A percentile compares a stretch with the other conserved stretches of the same genome.
Evolutionary conservation across 345 rosid species (phyloP).

Genomic region (Citrus maxima): DNA sequence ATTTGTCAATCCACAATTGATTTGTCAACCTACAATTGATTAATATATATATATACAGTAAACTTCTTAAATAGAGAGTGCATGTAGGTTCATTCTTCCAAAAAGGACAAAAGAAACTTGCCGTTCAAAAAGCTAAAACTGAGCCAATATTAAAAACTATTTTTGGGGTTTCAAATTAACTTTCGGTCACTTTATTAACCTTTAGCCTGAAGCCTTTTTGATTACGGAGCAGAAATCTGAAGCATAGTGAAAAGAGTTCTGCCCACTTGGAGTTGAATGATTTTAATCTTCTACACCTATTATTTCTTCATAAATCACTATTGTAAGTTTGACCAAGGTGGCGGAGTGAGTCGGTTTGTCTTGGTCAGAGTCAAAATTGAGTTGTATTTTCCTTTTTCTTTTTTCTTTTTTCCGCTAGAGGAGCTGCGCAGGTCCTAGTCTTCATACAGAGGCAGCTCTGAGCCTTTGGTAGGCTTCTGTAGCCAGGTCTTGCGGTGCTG

Average conservation of each 20-base stretch:
- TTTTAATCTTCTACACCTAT: background rate
- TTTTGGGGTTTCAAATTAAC: background rate
- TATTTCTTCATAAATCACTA: background rate
- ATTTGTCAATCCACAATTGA: no score
- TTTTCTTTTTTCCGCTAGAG: background rate
- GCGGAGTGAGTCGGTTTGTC: background rate
- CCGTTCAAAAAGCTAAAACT: background rate
- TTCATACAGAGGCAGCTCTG: background rate
- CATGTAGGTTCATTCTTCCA: background rate
- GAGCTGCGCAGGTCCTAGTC: background rate
- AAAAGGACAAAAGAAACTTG: background rate
- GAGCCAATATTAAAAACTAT: background rate
- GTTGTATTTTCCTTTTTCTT: background rate
- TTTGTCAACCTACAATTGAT: no score
- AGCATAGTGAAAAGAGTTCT: background rate
- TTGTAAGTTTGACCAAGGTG: constrained; percentile 7
- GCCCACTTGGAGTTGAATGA: background rate
- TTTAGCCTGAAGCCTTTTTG: background rate
- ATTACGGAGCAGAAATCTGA: background rate
- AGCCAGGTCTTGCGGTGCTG: background rate
- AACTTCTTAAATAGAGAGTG: background rate
- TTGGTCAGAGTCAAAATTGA: constrained; percentile 21
- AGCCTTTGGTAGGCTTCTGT: background rate
- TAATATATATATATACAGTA: no score
- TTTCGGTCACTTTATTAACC: constrained; percentile 10